Evolutionary conservation across 2,329 filamentous ascomycete species (phyloP).

Genomic region (Phaeosphaeriaceae sp.): DNA sequence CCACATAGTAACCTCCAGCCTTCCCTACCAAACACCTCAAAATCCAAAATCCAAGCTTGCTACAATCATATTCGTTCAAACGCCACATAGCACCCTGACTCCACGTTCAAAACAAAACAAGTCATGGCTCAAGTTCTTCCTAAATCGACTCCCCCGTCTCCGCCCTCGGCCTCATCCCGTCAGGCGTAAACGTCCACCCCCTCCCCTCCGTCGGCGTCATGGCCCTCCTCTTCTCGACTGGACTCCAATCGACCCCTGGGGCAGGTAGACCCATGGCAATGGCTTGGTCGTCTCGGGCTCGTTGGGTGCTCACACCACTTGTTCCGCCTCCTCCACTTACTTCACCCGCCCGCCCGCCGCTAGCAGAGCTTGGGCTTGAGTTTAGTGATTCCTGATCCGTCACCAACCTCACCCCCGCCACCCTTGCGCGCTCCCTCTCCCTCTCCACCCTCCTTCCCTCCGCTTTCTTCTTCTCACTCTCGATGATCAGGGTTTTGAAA

Average conservation of each 20-base stretch:
- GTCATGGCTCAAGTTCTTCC: no score
- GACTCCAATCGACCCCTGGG: slow-evolving; percentile 49
- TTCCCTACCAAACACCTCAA: no score
- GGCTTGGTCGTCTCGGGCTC: slow-evolving; percentile 44
- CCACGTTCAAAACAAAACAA: no score
- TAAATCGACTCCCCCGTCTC: slow-evolving; percentile 44
- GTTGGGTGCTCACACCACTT: slow-evolving; percentile 18
- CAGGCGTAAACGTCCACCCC: slow-evolving; percentile 36
- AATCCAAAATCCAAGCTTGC: no score
- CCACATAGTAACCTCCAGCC: no score
- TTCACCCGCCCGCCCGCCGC: no score
- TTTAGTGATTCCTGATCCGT: slow-evolving; percentile 37
- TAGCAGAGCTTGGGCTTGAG: no score
- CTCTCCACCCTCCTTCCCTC: slow-evolving; percentile 46
- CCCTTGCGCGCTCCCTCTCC: slow-evolving; percentile 41
- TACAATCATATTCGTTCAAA: no score
- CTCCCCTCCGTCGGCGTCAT: slow-evolving; percentile 49
- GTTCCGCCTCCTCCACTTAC: slow-evolving; percentile 8
- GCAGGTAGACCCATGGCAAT: slow-evolving; percentile 35
- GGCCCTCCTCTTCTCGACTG: slow-evolving; percentile 45
- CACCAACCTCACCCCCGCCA: slow-evolving; percentile 45
- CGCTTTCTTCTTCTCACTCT: slow-evolving; percentile 69
- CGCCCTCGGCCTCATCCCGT: slow-evolving; percentile 43
- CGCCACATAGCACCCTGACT: no score
- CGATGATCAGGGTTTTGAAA: slow-evolving; percentile 76